phyloP scores from a whole-genome alignment of 1,284 basidiomycete genomes.

The Rhodotorula sp. region DNA sequence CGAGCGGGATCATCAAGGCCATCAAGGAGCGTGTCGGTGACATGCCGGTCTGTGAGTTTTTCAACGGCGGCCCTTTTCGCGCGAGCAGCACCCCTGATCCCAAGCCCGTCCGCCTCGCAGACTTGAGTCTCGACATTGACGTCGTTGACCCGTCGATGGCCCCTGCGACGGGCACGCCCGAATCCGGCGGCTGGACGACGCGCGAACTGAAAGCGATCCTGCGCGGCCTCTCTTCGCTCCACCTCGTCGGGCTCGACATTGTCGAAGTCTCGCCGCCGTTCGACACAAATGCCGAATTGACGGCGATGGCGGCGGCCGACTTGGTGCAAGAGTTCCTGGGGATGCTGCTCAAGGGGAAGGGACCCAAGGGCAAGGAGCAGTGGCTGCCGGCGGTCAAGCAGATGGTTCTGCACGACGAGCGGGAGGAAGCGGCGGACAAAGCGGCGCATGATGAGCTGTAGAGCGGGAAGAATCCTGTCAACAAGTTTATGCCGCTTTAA shows the following conservation, averaged over 20 bases:
- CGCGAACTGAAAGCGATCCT: slow-evolving; percentile 53
- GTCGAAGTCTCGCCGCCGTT: slow-evolving; percentile 50
- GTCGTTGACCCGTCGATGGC: slow-evolving; percentile 52
- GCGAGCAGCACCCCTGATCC: not conserved
- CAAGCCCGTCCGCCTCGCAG: not conserved
- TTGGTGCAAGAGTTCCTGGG: slow-evolving; percentile 39
- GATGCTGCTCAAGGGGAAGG: slow-evolving; percentile 37
- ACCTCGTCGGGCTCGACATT: slow-evolving; percentile 53
- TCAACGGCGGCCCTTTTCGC: slow-evolving; percentile 9
- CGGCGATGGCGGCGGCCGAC: slow-evolving; percentile 42
- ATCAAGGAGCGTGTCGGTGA: slow-evolving; percentile 50
- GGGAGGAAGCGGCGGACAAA: not conserved
- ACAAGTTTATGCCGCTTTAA: too few species aligned
- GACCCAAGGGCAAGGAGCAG: slow-evolving; percentile 5
- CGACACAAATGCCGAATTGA: slow-evolving; percentile 44
- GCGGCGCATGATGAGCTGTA: slow-evolving; percentile 25
- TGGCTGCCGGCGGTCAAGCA: slow-evolving; percentile 22
- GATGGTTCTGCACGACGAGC: slow-evolving; percentile 14
- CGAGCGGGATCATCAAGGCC: slow-evolving; percentile 48
- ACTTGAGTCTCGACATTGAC: slow-evolving; percentile 36
- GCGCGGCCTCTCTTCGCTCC: slow-evolving; percentile 50
- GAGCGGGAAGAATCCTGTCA: not conserved
- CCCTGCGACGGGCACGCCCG: slow-evolving; percentile 51
- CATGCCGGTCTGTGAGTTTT: slow-evolving; percentile 47
- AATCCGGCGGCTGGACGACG: slow-evolving; percentile 52